Base-by-base conservation (phyloP, 305 asterid species). In the Fraxinus dipetala region DNA sequence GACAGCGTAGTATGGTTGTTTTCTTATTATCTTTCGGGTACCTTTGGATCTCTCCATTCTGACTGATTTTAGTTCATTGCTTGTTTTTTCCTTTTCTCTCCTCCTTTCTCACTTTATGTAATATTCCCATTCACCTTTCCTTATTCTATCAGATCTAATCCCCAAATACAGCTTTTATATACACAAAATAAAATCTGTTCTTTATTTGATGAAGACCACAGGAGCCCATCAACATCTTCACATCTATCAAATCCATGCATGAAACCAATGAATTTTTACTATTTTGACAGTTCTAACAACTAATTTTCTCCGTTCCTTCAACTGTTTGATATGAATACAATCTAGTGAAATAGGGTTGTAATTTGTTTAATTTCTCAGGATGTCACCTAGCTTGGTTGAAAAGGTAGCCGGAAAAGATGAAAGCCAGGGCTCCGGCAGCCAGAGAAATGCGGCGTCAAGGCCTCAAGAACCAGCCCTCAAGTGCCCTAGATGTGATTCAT, bases 401-500 rank as follows among this genome's bases (percentile, higher is more conserved):
- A 61, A 61, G 30, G 70, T 61, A 8, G 70, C 70, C 30, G 70
- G 34, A 63, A 24, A 63, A 63, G 34, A 10, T 26, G 72, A 63
- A 24, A 24, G 72, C 34, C 16, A 24, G 0, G 18, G 72, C 14
- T 63, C 72, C 72, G 63, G 40, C 82, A 61, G 77, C 76, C 82
- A 85, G 83, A 81, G 86, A 87, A 81, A 89, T 4, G 91, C 45
- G 85, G 80, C 1, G 80, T 59, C 81, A 6, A 81, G 87, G 82
- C 85, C 87, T 0, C 95, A 86, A 32, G 92, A 88, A 48, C 91
- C 88, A 4, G 63, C 86, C 24, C 88, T 86, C 51, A 91, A 89
- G 82, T 95, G 99, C 88, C 99, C 98, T 0, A 84, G 98, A 79
- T 95, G 98, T n/a, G 98, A 95, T 79, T 95, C 98, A 0, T 87